Percentiles rank a stretch among this genome's conserved stretches.
Evolutionary conservation across 2,329 filamentous ascomycete genomes (phyloP).

Genomic region (Plenodomus tracheiphilus): DNA sequence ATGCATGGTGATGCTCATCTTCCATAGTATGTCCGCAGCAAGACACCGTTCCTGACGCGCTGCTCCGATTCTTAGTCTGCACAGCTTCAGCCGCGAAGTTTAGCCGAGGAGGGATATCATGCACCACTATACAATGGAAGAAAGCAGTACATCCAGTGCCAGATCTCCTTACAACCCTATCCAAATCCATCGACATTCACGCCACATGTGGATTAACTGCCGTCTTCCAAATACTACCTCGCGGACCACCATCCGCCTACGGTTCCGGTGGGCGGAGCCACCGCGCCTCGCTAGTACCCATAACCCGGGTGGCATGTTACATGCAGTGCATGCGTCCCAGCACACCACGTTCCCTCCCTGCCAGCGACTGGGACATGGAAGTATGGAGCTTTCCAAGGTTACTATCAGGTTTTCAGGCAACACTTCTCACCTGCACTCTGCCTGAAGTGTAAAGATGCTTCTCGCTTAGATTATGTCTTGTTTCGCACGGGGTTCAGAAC

Average conservation of each 20-base stretch:
- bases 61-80: no score
- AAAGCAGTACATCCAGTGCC: no score
- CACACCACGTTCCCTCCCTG: neutral
- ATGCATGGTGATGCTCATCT: no score
- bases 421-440: neutral
- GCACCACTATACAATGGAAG: neutral
- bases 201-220: neutral
- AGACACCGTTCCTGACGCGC: no score
- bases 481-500: neutral
- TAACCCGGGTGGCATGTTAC: neutral
- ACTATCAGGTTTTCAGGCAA: neutral
- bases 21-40: no score
- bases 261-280: neutral
- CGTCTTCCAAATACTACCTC: neutral
- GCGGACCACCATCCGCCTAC: neutral
- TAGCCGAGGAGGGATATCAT: neutral
- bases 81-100: neutral
- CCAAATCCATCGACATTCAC: neutral
- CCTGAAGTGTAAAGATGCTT: neutral
- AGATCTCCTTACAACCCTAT: neutral
- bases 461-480: neutral
- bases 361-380: neutral
- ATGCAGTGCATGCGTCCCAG: neutral
- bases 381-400: neutral
- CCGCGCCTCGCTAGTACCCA: neutral